These are phyloP conservation scores for Gentiana macrophylla DNA, from an alignment of 257 asterid genomes.

Conservation along the genomic window DNA sequence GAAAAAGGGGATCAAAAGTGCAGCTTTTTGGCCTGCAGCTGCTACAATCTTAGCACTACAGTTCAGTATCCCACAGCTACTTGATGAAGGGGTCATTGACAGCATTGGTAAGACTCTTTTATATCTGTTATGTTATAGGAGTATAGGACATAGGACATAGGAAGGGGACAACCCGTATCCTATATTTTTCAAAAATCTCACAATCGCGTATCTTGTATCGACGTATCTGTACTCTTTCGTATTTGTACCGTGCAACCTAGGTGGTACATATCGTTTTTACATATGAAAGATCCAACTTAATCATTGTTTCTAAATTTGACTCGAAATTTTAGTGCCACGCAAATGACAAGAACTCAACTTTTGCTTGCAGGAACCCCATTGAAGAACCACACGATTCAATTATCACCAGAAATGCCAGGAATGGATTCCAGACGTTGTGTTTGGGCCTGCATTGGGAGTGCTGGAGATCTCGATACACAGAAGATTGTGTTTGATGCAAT, in stretches of 20 bases:
- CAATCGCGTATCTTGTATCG: too few species aligned
- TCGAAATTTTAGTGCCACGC: background rate
- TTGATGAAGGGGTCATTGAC: slow-evolving; percentile 42
- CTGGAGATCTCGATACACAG: slow-evolving; percentile 22
- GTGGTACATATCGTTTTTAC: too few species aligned
- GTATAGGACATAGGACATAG: background rate
- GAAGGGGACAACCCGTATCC: background rate
- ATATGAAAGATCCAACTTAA: background rate
- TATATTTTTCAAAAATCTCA: too few species aligned
- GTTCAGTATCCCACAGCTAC: slow-evolving; percentile 19
- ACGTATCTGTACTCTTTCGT: too few species aligned
- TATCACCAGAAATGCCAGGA: slow-evolving; percentile 39
- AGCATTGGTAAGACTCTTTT: slow-evolving; percentile 23
- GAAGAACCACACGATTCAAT: slow-evolving; percentile 25
- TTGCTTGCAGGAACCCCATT: slow-evolving; percentile 23
- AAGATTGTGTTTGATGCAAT: slow-evolving; percentile 18
- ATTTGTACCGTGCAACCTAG: too few species aligned
- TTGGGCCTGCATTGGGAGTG: slow-evolving; percentile 32
- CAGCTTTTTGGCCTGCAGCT: slow-evolving; percentile 35
- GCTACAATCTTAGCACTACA: slow-evolving; percentile 25
- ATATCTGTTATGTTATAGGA: background rate
- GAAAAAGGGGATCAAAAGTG: slow-evolving; percentile 29
- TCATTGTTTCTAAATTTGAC: background rate
- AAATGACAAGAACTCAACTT: too few species aligned
- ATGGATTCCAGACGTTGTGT: slow-evolving; percentile 22